Evolutionary conservation across 2,329 filamentous ascomycete species (phyloP).

Genomic region (Calonectria honghensis): DNA sequence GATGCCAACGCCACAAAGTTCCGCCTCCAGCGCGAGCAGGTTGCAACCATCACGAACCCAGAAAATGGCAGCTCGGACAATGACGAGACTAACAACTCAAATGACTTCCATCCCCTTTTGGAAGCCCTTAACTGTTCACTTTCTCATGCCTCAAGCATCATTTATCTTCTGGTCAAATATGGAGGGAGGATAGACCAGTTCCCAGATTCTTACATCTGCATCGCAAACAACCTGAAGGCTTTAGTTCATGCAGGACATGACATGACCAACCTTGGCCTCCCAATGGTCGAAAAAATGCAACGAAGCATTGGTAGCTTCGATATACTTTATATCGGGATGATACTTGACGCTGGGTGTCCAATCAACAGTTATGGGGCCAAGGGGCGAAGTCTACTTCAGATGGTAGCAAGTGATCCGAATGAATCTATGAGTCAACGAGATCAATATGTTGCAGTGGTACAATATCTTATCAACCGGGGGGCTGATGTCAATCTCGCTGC

Average conservation of each 20-base stretch:
- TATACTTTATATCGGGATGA: neutral
- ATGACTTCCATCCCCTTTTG: neutral
- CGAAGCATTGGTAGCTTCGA: too few species aligned
- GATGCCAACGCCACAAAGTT: neutral
- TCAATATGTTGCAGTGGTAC: neutral
- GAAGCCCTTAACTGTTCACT: neutral
- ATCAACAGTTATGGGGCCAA: neutral
- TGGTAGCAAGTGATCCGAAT: neutral
- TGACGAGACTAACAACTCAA: neutral
- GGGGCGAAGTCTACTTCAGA: neutral
- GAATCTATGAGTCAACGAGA: fast-evolving
- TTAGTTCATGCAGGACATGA: neutral
- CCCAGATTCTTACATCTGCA: fast-evolving
- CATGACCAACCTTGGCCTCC: neutral
- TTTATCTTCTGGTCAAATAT: neutral
- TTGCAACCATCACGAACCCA: neutral
- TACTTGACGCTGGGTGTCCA: neutral
- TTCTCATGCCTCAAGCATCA: fast-evolving
- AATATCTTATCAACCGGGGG: conserved; percentile 3
- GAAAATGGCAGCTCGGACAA: neutral
- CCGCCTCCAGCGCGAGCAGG: neutral
- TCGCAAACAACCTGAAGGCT: neutral
- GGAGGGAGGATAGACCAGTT: neutral
- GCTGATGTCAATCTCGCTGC: conserved; percentile 2
- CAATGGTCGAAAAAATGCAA: neutral